Evolutionary conservation across 1,284 basidiomycete genomes (phyloP), one percentile per base, ranked within the genome.

Genomic region (Ceratobasidium theobromae): DNA sequence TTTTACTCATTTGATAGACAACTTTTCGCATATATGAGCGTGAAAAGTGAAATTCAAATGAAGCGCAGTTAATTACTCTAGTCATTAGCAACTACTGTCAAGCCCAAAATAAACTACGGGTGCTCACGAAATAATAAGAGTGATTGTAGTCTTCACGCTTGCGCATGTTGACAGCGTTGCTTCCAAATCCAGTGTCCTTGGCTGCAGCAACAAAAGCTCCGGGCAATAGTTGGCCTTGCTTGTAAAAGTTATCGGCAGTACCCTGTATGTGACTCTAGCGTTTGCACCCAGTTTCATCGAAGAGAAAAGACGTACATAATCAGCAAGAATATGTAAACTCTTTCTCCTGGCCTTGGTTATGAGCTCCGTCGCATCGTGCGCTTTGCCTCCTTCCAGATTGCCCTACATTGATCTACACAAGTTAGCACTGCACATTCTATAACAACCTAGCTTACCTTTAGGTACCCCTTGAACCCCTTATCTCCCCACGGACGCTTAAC

Each of bases 131-230:
- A 77, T 87, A 96, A 77, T 95, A 95, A 68, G 85, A 86, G 77
- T 98, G 96, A 75, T 99, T 95, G 74, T 97, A 98, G 9, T 87
- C 94, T 53, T 91, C 88, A 67, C 96, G 93, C 69, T 85, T 81
- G 69, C 91, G 82, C 18, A 98, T 86, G 57, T 84, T 79, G 8
- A 98, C 90, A 74, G 91, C 85, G n/a, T 84, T 80, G 69, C 89
- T 84, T 54, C 86, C 84, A 71, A 89, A 84, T 1, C 90, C 90
- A 8, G 85, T 82, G 64, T 85, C 82, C 66, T 88, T 80, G 1
- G 91, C 89, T 0, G 88, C 91, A 71, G 86, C 84, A 66, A 89
- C 76, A 74, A 99, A 93, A 73, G 90, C 87, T 74, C 98, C 92
- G 0, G 96, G 96, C 49, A 93, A 83, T 9, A 99, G 82, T 76